These are phyloP conservation scores for Quercus lobata DNA, from an alignment of 331 rosid species.

Conservation along the genomic window DNA sequence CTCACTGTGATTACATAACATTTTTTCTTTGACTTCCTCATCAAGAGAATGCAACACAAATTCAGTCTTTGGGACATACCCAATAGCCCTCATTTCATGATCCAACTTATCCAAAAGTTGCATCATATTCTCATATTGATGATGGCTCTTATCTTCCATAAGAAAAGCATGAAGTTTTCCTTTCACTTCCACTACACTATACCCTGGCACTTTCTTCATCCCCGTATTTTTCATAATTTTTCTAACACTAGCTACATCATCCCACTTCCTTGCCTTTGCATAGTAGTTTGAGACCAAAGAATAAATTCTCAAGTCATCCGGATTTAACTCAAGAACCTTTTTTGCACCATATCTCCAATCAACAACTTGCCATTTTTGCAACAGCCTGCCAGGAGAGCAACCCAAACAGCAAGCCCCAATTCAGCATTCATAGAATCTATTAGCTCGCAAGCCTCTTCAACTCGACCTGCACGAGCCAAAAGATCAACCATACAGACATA, in stretches of 20 bases:
- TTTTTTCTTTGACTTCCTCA: no score
- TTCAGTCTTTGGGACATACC: background rate
- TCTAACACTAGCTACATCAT: conserved; percentile 28
- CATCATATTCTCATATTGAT: conserved; percentile 16
- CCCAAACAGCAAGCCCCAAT: conserved; percentile 36
- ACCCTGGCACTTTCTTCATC: conserved; percentile 36
- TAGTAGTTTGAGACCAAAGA: conserved; percentile 40
- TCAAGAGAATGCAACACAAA: no score
- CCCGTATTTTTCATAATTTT: conserved; percentile 30
- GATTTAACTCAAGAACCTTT: conserved; percentile 34
- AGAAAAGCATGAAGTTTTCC: conserved; percentile 42
- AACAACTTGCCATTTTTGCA: conserved; percentile 14
- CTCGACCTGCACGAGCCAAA: conserved; percentile 35
- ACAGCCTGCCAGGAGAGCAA: conserved; percentile 47
- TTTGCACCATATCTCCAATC: conserved; percentile 32
- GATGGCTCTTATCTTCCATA: conserved; percentile 39
- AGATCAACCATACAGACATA: conserved; percentile 50
- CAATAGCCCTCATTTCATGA: conserved; percentile 25
- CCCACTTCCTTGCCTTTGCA: conserved; percentile 35
- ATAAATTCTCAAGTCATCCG: conserved; percentile 30
- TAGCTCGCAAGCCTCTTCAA: conserved; percentile 39
- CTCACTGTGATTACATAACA: no score
- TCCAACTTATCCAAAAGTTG: conserved; percentile 26
- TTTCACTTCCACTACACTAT: conserved; percentile 40
- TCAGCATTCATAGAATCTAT: conserved; percentile 24